A percentile compares a stretch with the other conserved stretches of the same genome.
These are phyloP conservation scores for Cymbopogon flexuosus DNA, from an alignment of 202 grass and related monocot species.

Conservation along the genomic window DNA sequence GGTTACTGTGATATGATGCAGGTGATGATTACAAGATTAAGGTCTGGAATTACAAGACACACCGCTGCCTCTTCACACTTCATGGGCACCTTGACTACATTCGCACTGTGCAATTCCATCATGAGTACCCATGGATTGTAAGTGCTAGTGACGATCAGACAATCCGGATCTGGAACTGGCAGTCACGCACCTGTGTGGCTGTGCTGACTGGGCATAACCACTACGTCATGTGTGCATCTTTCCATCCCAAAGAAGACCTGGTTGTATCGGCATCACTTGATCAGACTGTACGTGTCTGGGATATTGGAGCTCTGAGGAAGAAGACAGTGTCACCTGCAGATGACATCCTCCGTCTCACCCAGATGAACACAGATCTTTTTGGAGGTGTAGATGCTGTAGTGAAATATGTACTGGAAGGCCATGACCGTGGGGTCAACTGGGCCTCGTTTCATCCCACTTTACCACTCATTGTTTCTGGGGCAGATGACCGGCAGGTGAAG, in stretches of 20 bases:
- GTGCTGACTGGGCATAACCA: slow-evolving; percentile 96
- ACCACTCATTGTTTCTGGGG: slow-evolving; percentile 92
- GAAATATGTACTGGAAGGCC: slow-evolving; percentile 96
- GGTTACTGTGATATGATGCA: slow-evolving; percentile 30
- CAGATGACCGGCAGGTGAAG: slow-evolving; percentile 98
- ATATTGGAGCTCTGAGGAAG: slow-evolving; percentile 91
- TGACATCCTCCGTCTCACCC: slow-evolving; percentile 83
- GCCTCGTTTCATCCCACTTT: slow-evolving; percentile 87
- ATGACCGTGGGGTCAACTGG: slow-evolving; percentile 97
- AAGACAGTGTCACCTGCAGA: slow-evolving; percentile 81
- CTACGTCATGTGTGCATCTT: slow-evolving; percentile 95
- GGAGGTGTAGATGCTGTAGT: slow-evolving; percentile 91
- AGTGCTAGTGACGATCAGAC: slow-evolving; percentile 95
- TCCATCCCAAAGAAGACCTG: slow-evolving; percentile 94
- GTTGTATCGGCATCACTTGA: slow-evolving; percentile 94
- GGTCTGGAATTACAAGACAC: slow-evolving; percentile 99
- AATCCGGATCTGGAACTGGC: slow-evolving; percentile 99
- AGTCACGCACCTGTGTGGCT: slow-evolving; percentile 89
- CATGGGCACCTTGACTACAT: slow-evolving; percentile 96
- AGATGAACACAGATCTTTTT: slow-evolving; percentile 99
- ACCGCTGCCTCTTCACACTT: slow-evolving; percentile 91
- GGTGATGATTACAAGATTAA: slow-evolving; percentile 99
- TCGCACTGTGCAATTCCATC: slow-evolving; percentile 89
- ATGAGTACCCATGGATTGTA: slow-evolving; percentile 93
- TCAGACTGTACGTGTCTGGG: slow-evolving; percentile 96